Evolutionary conservation across 768 basidiomycete genomes (phyloP).

Genomic region (Naganishia randhawae): DNA sequence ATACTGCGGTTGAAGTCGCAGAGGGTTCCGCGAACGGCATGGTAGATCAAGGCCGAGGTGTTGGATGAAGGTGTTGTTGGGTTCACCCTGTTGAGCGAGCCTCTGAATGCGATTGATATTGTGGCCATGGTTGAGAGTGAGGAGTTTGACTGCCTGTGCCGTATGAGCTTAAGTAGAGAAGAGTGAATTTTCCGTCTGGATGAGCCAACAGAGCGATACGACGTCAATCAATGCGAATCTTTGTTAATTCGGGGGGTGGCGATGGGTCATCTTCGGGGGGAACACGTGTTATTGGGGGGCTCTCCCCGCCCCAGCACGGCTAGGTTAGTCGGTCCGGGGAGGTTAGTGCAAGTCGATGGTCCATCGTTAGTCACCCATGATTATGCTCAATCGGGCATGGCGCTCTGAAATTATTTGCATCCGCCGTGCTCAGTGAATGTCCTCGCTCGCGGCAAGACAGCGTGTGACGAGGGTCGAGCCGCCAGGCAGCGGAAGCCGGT

Average conservation of each 20-base stretch:
- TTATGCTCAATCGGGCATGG: too few relatives aligned
- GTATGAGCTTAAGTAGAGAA: constrained; percentile 1
- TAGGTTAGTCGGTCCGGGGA: too few relatives aligned
- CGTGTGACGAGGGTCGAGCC: too few relatives aligned
- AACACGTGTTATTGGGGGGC: too few relatives aligned
- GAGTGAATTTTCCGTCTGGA: neutral
- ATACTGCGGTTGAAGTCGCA: neutral
- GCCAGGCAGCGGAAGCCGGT: too few relatives aligned
- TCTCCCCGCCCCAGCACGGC: too few relatives aligned
- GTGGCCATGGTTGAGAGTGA: constrained; percentile 1
- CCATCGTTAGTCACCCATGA: too few relatives aligned
- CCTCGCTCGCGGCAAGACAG: too few relatives aligned
- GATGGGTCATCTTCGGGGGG: neutral
- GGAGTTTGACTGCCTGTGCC: neutral
- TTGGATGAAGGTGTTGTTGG: neutral
- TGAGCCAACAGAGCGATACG: neutral
- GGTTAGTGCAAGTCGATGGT: too few relatives aligned
- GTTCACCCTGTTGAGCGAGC: neutral
- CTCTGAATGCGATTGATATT: neutral
- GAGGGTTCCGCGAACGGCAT: neutral
- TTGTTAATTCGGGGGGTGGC: neutral
- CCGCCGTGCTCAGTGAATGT: too few relatives aligned
- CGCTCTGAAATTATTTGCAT: too few relatives aligned
- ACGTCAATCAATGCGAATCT: neutral
- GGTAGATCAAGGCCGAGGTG: neutral